Base-by-base conservation (phyloP, 139 green algal species). In the Tetradesmus obliquus region DNA sequence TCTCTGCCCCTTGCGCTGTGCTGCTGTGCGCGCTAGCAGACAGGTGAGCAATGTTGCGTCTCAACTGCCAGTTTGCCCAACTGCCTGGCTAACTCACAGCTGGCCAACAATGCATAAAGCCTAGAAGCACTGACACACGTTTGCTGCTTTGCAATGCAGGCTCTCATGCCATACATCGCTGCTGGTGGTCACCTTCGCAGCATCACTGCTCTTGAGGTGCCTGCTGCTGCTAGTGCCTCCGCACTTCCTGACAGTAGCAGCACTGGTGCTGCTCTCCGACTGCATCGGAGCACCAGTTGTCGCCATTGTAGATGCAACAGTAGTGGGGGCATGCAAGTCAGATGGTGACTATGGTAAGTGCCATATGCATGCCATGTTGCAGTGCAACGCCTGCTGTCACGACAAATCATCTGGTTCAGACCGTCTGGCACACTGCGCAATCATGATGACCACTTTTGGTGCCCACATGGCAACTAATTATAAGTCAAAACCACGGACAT, bases 341-440 rank as follows among this genome's bases (percentile, higher is more conserved):
- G 83, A 92, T 58, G 88, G 92, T 10, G 76, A 94, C 58, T 94
- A 94, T 86, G 92, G 92, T 15, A 86, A 91, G 88, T 74, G 60
- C 8, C 60, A 71, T 3, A 19, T 71, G 2, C 60, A 71, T 1
- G 32, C 32, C 32, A 45, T 45, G 32, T 45, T 45, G 32, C 32
- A 45, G 32, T 45, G 32, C 32, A 45, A 45, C 32, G 32, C 32
- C 32, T 45, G 32, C 32, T 45, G 32, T 45, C 0, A 45, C 32
- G 32, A 45, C 32, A 45, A 45, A 45, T 45, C 0, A 45, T 45
- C 0, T 45, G 32, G 32, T 45, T 45, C 0, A 45, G 32, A 45
- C 32, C 32, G 32, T 45, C 32, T n/a, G n/a, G n/a, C n/a, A 45
- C 32, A 45, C 32, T 45, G 32, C 32, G 32, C 32, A 45, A 45